phyloP scores from a whole-genome alignment of 768 basidiomycete genomes.

The Epithele typhae region DNA sequence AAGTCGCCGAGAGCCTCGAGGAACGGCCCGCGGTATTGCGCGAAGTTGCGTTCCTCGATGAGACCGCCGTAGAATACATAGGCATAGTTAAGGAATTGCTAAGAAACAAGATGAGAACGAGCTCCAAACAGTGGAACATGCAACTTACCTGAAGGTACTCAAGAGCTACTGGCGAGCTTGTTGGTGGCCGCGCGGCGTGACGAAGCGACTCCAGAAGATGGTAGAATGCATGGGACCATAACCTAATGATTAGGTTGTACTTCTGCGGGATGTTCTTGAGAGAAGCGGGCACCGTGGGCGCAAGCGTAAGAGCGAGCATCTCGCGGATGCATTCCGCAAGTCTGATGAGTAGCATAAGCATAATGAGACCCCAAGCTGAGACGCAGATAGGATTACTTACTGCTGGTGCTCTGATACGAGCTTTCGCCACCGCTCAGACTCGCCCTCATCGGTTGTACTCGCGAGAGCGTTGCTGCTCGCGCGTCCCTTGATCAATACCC shows the following conservation, averaged over 20 bases:
- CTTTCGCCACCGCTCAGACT: slow-evolving; percentile 74
- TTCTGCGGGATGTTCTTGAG: slow-evolving; percentile 86
- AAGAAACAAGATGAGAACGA: not conserved
- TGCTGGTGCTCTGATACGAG: slow-evolving; percentile 78
- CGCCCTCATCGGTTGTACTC: slow-evolving; percentile 42
- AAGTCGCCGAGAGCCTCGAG: slow-evolving; percentile 96
- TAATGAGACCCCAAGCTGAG: slow-evolving; percentile 4
- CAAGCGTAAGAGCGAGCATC: slow-evolving; percentile 78
- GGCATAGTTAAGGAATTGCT: slow-evolving; percentile 90
- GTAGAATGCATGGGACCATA: slow-evolving; percentile 92
- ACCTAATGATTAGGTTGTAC: slow-evolving; percentile 91
- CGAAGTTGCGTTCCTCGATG: slow-evolving; percentile 74
- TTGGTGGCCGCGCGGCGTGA: slow-evolving; percentile 55
- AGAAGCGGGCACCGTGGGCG: slow-evolving; percentile 84
- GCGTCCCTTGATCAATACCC: slow-evolving; percentile 35
- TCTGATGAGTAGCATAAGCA: slow-evolving; percentile 35
- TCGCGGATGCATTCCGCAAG: slow-evolving; percentile 89
- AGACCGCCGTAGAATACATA: slow-evolving; percentile 92
- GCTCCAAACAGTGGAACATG: not conserved
- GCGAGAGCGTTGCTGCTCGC: slow-evolving; percentile 22
- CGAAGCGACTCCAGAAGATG: slow-evolving; percentile 88
- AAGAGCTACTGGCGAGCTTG: slow-evolving; percentile 62
- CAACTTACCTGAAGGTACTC: slow-evolving; percentile 69
- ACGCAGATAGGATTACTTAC: slow-evolving; percentile 40
- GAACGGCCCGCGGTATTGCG: slow-evolving; percentile 77